These are phyloP conservation scores for Hamamelis virginiana DNA, from an alignment of 164 flowering plant species.

Conservation along the genomic window DNA sequence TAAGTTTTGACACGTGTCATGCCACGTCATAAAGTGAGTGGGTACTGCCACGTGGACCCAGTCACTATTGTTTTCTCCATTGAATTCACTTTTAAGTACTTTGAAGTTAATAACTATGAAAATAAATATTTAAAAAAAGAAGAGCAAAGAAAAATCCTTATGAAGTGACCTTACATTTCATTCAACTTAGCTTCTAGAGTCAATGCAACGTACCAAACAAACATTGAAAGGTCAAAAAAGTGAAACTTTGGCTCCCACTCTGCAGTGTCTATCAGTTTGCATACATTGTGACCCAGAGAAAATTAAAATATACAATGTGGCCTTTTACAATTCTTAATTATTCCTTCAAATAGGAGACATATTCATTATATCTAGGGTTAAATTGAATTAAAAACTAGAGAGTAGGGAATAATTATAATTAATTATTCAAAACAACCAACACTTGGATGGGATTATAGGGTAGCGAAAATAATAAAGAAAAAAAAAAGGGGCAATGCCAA, in stretches of 20 bases:
- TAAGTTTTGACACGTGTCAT: too few species aligned
- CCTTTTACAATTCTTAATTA: not conserved
- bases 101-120: not conserved
- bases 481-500: too few species aligned
- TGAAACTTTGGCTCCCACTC: constrained; percentile 18
- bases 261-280: not conserved
- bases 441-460: too few species aligned
- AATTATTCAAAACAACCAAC: too few species aligned
- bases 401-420: too few species aligned
- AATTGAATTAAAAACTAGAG: too few species aligned
- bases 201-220: constrained; percentile 23
- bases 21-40: too few species aligned
- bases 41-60: too few species aligned
- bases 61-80: not conserved
- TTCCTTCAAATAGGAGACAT: constrained; percentile 13
- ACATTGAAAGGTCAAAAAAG: constrained; percentile 14
- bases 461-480: too few species aligned
- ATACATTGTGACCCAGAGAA: constrained; percentile 7
- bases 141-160: not conserved
- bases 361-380: constrained; percentile 8
- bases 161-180: constrained; percentile 16
- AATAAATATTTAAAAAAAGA: not conserved
- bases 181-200: constrained; percentile 21
- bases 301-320: not conserved
- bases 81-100: not conserved